These are phyloP conservation scores for Ceratobasidium sp. DNA, from an alignment of 1,284 basidiomycete genomes.

Conservation along the genomic window DNA sequence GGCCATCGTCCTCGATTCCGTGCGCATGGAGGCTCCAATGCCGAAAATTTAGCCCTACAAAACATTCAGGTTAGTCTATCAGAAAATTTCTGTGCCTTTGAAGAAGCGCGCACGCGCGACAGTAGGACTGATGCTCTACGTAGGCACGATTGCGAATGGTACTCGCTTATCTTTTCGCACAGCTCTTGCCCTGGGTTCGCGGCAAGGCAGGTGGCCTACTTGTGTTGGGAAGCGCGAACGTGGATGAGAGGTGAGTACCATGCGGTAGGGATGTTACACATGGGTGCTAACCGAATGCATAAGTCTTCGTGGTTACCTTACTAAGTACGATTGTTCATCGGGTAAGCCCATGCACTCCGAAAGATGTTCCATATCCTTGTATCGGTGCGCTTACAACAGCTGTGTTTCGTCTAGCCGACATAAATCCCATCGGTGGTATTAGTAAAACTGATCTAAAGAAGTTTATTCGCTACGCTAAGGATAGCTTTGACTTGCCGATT, in stretches of 20 bases:
- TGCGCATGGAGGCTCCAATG: constrained; percentile 82
- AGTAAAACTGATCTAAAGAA: constrained; percentile 97
- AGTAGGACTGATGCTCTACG: constrained; percentile 26
- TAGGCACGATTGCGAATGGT: constrained; percentile 94
- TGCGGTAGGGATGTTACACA: constrained; percentile 18
- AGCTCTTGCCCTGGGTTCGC: constrained; percentile 91
- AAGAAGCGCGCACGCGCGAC: constrained; percentile 1
- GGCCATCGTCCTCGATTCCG: constrained; percentile 82
- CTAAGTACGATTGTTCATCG: constrained; percentile 95
- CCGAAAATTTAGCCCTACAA: constrained; percentile 95
- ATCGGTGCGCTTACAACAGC: constrained; percentile 14
- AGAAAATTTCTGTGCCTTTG: constrained; percentile 21
- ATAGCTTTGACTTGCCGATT: constrained; percentile 82
- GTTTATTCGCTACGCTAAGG: constrained; percentile 86
- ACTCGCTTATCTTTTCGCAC: constrained; percentile 95
- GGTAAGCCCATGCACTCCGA: constrained; percentile 54
- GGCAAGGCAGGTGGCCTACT: constrained; percentile 84
- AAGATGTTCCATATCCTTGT: neutral
- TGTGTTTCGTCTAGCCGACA: constrained; percentile 68
- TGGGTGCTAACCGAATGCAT: constrained; percentile 14
- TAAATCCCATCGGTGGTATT: constrained; percentile 98
- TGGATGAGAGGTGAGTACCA: constrained; percentile 82
- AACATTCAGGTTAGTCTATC: constrained; percentile 79
- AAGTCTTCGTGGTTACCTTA: constrained; percentile 92
- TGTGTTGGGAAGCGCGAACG: constrained; percentile 95